These are phyloP conservation scores for Sonneratia caseolaris DNA, from an alignment of 345 rosid genomes.

Conservation along the genomic window DNA sequence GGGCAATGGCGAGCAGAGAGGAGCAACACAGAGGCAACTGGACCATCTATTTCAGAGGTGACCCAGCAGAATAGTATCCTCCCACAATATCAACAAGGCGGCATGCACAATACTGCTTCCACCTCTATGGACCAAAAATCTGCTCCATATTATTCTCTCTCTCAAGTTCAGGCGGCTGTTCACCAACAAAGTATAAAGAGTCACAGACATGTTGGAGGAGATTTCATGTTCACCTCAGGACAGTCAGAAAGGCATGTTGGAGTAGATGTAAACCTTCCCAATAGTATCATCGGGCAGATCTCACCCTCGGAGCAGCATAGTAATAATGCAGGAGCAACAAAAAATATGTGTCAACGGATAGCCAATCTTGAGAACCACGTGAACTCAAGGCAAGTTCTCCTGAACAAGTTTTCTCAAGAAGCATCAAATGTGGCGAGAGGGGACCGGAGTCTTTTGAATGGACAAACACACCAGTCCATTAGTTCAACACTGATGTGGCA, in stretches of 20 bases:
- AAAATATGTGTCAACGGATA: neutral
- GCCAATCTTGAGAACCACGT: neutral
- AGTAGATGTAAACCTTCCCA: neutral
- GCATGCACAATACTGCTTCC: constrained; percentile 10
- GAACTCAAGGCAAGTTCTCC: constrained; percentile 2
- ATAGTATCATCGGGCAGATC: neutral
- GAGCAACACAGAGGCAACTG: constrained; percentile 12
- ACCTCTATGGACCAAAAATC: constrained; percentile 20
- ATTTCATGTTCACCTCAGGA: neutral
- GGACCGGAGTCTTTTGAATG: neutral
- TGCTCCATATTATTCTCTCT: constrained; percentile 5
- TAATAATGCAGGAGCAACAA: neutral
- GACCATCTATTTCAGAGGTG: constrained; percentile 16
- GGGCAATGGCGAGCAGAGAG: constrained; percentile 17
- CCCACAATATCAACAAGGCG: constrained; percentile 26
- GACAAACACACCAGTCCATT: constrained; percentile 6
- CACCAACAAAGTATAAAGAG: constrained; percentile 8
- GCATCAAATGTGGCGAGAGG: neutral
- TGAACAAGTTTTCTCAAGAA: constrained; percentile 5
- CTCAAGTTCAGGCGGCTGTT: neutral
- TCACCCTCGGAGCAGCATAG: neutral
- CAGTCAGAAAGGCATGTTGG: neutral
- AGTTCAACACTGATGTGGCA: neutral
- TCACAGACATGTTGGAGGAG: constrained; percentile 9
- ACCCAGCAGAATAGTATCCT: constrained; percentile 21